phyloP scores from a whole-genome alignment of 805 yeast species.

The Schwanniomyces sp. region DNA sequence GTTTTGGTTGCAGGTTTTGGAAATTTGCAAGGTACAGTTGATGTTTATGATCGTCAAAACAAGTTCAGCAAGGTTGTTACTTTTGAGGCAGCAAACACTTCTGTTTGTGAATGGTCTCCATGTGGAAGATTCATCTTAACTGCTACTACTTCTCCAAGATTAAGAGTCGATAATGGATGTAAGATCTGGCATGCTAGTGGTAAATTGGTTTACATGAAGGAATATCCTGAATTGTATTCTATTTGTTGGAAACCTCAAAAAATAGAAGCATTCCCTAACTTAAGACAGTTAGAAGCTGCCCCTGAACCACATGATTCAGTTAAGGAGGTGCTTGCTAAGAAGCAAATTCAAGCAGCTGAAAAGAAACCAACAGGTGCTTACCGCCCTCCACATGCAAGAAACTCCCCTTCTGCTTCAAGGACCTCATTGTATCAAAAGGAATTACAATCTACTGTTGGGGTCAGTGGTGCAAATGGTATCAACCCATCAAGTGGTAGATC shows the following conservation, averaged over 20 bases:
- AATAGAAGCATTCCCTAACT: slow-evolving; percentile 53
- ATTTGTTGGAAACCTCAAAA: slow-evolving; percentile 83
- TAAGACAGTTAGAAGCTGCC: slow-evolving; percentile 50
- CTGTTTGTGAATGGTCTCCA: slow-evolving; percentile 98
- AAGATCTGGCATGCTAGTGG: slow-evolving; percentile 94
- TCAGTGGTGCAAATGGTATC: slow-evolving; percentile 21
- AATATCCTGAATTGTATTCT: slow-evolving; percentile 75
- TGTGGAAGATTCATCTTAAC: slow-evolving; percentile 91
- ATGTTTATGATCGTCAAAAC: slow-evolving; percentile 87
- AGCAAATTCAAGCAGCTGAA: slow-evolving; percentile 28
- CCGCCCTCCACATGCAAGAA: slow-evolving; percentile 94
- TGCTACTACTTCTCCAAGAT: slow-evolving; percentile 95
- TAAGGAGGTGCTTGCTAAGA: slow-evolving; percentile 50
- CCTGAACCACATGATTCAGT: slow-evolving; percentile 76
- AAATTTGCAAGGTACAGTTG: slow-evolving; percentile 94
- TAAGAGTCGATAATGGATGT: slow-evolving; percentile 94
- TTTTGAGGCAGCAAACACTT: slow-evolving; percentile 90
- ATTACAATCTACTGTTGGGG: slow-evolving; percentile 27
- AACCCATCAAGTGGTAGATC: slow-evolving; percentile 25
- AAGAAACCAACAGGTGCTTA: slow-evolving; percentile 84
- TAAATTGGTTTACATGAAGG: slow-evolving; percentile 71
- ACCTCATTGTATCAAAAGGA: slow-evolving; percentile 63
- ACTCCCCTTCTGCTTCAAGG: slow-evolving; percentile 30
- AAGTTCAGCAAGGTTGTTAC: slow-evolving; percentile 77
- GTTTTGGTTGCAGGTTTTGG: slow-evolving; percentile 97